Evolutionary conservation across 345 rosid species (phyloP).

Genomic region (Pistacia atlantica): DNA sequence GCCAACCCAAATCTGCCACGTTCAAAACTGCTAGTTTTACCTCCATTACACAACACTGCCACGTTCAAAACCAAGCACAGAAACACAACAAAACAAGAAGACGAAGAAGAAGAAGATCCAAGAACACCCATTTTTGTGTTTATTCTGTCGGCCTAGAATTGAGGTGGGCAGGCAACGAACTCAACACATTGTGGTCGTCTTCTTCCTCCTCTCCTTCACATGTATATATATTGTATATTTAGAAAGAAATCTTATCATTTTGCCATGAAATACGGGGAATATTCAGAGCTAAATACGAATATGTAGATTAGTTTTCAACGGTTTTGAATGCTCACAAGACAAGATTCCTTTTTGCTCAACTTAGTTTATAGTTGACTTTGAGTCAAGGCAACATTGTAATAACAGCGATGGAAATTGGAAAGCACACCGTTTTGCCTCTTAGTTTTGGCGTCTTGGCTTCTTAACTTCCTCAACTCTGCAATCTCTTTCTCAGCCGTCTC

Average conservation of each 20-base stretch:
- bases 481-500: no score
- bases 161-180: neutral
- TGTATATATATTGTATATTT: no score
- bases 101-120: constrained; percentile 17
- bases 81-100: constrained; percentile 27
- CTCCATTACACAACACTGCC: constrained; percentile 58
- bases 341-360: neutral
- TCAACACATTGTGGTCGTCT: neutral
- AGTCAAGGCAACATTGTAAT: neutral
- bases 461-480: no score
- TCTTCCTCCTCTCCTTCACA: neutral
- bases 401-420: neutral
- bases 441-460: no score
- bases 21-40: constrained; percentile 58
- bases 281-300: constrained; percentile 19
- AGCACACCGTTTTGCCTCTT: no score
- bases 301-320: constrained; percentile 12
- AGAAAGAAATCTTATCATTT: neutral
- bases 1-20: no score
- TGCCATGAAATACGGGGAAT: constrained; percentile 23
- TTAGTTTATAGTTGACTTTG: neutral
- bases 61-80: constrained; percentile 43
- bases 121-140: constrained; percentile 27
- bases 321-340: neutral
- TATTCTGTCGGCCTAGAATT: neutral